Percentiles rank a stretch among this genome's conserved stretches.
These are phyloP conservation scores for Calocybe cyanea DNA, from an alignment of 768 basidiomycete species.

Conservation along the genomic window DNA sequence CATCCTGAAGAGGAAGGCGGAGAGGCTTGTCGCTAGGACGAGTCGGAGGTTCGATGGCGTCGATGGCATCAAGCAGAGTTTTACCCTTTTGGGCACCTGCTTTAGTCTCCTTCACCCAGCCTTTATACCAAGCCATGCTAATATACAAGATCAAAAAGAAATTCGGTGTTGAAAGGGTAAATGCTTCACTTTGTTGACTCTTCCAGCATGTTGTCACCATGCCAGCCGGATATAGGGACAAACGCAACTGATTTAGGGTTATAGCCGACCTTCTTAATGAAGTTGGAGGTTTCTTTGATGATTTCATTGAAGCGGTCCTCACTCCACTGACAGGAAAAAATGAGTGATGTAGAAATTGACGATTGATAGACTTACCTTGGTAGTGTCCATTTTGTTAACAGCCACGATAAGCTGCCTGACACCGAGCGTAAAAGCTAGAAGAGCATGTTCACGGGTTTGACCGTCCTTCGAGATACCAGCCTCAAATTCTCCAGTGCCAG, in stretches of 20 bases:
- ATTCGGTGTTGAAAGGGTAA: not conserved
- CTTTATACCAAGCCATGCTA: slow-evolving; percentile 99
- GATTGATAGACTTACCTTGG: slow-evolving; percentile 57
- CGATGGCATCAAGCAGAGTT: slow-evolving; percentile 99
- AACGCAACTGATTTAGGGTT: slow-evolving; percentile 98
- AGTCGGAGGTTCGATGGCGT: slow-evolving; percentile 95
- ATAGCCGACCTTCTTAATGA: slow-evolving; percentile 99
- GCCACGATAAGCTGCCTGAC: slow-evolving; percentile 99
- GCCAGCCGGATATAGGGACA: slow-evolving; percentile 99
- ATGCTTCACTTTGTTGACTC: slow-evolving; percentile 82
- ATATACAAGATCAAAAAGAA: slow-evolving; percentile 15
- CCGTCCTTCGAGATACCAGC: slow-evolving; percentile 99
- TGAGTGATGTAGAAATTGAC: not conserved
- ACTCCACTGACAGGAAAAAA: slow-evolving; percentile 68
- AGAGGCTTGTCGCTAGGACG: slow-evolving; percentile 99
- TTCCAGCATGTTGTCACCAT: slow-evolving; percentile 99
- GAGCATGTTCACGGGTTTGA: slow-evolving; percentile 99
- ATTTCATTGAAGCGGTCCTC: slow-evolving; percentile 99
- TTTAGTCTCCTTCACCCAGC: slow-evolving; percentile 98
- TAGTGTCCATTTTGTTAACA: slow-evolving; percentile 99
- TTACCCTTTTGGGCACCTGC: slow-evolving; percentile 92
- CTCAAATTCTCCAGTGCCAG: slow-evolving; percentile 99
- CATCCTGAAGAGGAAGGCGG: slow-evolving; percentile 99
- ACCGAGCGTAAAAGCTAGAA: slow-evolving; percentile 99
- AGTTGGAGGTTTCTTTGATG: slow-evolving; percentile 93